These are phyloP conservation scores for Ensete glaucum DNA, from an alignment of 176 grass and related monocot genomes.

Conservation along the genomic window DNA sequence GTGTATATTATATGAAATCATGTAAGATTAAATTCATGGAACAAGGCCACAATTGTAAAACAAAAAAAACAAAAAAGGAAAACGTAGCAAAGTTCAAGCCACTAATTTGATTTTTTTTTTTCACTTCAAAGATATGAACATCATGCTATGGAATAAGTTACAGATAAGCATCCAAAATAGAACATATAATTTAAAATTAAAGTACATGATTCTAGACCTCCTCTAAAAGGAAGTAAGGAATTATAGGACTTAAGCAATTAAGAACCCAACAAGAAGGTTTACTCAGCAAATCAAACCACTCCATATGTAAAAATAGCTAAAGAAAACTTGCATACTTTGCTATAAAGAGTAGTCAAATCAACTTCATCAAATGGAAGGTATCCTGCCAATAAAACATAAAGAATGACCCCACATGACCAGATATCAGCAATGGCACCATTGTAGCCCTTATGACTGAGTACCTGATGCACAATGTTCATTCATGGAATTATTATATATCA, in stretches of 20 bases:
- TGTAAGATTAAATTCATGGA: too few species aligned
- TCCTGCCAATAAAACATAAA: conserved; percentile 89
- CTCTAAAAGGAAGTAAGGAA: too few species aligned
- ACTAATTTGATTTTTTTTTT: too few species aligned
- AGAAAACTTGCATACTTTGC: conserved; percentile 50
- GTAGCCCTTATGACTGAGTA: conserved; percentile 94
- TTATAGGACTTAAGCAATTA: too few species aligned
- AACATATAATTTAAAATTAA: not conserved
- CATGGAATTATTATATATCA: not conserved
- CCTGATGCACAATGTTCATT: conserved; percentile 39
- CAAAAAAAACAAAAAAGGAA: not conserved
- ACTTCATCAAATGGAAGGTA: conserved; percentile 99
- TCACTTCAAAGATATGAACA: too few species aligned
- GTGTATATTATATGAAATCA: too few species aligned
- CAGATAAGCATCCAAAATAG: too few species aligned
- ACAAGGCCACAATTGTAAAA: too few species aligned
- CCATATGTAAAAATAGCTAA: not conserved
- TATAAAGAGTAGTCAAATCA: conserved; percentile 94
- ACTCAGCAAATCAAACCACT: too few species aligned
- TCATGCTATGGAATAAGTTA: too few species aligned
- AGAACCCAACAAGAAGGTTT: too few species aligned
- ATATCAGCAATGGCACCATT: conserved; percentile 92
- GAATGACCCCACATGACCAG: conserved; percentile 96
- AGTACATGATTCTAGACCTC: too few species aligned
- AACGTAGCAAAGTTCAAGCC: not conserved